These are phyloP conservation scores for Calonectria montana DNA, from an alignment of 2,329 filamentous ascomycete genomes.

Conservation along the genomic window DNA sequence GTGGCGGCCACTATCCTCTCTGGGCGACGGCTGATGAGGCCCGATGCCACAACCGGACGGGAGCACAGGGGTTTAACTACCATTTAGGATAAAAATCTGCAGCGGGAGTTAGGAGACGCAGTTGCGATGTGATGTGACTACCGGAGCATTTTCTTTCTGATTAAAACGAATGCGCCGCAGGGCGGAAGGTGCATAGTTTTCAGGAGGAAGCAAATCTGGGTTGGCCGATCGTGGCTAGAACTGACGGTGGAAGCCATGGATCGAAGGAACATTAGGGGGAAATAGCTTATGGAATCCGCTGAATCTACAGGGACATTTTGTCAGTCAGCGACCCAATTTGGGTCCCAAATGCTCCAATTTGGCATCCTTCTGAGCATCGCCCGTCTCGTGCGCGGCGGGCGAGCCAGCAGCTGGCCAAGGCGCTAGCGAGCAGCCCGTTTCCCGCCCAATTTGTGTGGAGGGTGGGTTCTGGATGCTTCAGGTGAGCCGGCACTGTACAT, in stretches of 20 bases:
- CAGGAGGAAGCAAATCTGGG: constrained; percentile 23
- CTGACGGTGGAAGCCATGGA: constrained; percentile 2
- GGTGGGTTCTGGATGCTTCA: constrained; percentile 37
- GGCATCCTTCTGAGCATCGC: constrained; percentile 26
- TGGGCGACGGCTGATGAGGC: constrained; percentile 14
- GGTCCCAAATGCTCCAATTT: constrained; percentile 32
- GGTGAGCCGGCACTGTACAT: constrained; percentile 29
- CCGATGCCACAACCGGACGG: constrained; percentile 20
- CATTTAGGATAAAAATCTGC: not conserved
- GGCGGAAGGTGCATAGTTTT: constrained; percentile 1
- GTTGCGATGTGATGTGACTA: constrained; percentile 26
- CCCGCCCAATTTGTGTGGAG: constrained; percentile 2
- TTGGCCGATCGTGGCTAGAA: constrained; percentile 13
- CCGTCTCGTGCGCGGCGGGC: constrained; percentile 28
- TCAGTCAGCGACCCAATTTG: constrained; percentile 32
- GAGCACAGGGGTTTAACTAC: not conserved
- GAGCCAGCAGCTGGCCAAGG: constrained; percentile 23
- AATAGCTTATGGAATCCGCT: constrained; percentile 22
- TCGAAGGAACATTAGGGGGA: not conserved
- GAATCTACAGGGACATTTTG: constrained; percentile 32
- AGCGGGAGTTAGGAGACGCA: not conserved
- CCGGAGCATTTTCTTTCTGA: constrained; percentile 3
- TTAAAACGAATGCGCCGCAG: not conserved
- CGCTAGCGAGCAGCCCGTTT: constrained; percentile 23
- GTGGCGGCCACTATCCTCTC: constrained; percentile 25